Percentiles rank a stretch among this genome's conserved stretches.
Conservation (phyloP, 768 basidiomycete genomes). For the Russula compacta region DNA sequence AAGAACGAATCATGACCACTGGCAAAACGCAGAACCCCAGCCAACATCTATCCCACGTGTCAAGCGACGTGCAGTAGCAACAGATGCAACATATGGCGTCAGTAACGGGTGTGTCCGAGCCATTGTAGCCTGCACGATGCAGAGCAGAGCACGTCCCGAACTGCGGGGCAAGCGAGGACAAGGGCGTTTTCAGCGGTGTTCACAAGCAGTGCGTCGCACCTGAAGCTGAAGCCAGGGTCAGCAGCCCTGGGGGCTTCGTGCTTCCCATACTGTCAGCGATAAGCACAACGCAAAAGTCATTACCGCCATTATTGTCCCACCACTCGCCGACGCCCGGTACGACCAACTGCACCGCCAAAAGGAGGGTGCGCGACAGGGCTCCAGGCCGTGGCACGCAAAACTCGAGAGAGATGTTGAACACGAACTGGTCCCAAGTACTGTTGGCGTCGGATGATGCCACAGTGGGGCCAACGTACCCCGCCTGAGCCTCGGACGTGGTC, state of each 20-base stretch:
- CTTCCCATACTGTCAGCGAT: too few relatives aligned
- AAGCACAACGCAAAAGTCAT: too few relatives aligned
- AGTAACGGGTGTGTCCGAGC: background rate
- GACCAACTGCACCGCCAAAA: conserved; percentile 65
- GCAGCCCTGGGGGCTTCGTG: too few relatives aligned
- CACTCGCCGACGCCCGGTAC: conserved; percentile 58
- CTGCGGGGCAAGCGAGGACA: too few relatives aligned
- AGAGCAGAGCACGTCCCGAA: background rate
- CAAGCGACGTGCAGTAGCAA: background rate
- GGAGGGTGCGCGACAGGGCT: conserved; percentile 76
- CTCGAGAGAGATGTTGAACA: conserved; percentile 64
- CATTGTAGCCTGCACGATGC: background rate
- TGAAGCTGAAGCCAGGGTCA: too few relatives aligned
- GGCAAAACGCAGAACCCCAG: too few relatives aligned
- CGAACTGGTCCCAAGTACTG: conserved; percentile 57
- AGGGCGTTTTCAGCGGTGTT: too few relatives aligned
- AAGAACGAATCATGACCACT: too few relatives aligned
- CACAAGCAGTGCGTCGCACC: too few relatives aligned
- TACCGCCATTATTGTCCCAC: conserved; percentile 85
- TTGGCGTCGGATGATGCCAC: conserved; percentile 23
- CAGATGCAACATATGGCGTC: background rate
- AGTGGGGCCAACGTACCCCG: conserved; percentile 43
- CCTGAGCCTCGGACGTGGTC: conserved; percentile 89
- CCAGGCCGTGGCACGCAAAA: conserved; percentile 52
- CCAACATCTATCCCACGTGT: background rate